Base-by-base conservation (phyloP, 2,329 filamentous ascomycete genomes). In the Elsinoe ampelina region DNA sequence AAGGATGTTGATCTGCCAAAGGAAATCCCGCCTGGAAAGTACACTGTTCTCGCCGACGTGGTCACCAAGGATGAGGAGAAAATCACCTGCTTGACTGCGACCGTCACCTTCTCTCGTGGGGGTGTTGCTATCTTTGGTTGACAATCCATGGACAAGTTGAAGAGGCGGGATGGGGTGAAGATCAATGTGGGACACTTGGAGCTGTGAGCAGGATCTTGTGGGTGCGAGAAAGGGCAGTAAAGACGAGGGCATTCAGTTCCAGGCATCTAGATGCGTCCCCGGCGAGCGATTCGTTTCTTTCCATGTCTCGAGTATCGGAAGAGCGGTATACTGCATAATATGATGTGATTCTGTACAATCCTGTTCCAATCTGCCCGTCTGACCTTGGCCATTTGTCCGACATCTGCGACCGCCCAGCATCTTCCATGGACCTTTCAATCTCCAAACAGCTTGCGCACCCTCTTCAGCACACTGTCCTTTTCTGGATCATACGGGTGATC, bases 401-500 rank as follows among this genome's bases (percentile, higher is more conserved):
- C 26, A 30, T 30, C 26, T 30, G 26, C 13, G 10, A 34, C 17
- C 26, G 12, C 26, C 45, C 10, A 34, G 32, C 15, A 35, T 17
- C 5, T 2, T n/a, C 30, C 5, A 8, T 11, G 5, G 10, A 34
- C 45, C 48, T 30, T 39, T 51, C 63, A 91, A 75, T 91, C 83
- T 63, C 83, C 83, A 72, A 86, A 86, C 61, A 88, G 67, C 66
- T 84, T 82, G 70, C 82, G 77, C 62, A 98, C 93, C 63, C 93
- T 81, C 75, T 91, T 87, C 73, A 98, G 72, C 42, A 98, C 92
- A 68, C 92, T 97, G 72, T 98, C 93, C 78, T 98, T 98, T 75
- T 98, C 93, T 0, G 93, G 93, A 66, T 98, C 92, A 69, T 98
- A 98, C 1, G 93, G 93, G 71, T 98, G 93, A 71, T 98, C 93